Base-by-base conservation (phyloP, 352 stramenopile species). In the Phytopythium boreale region DNA sequence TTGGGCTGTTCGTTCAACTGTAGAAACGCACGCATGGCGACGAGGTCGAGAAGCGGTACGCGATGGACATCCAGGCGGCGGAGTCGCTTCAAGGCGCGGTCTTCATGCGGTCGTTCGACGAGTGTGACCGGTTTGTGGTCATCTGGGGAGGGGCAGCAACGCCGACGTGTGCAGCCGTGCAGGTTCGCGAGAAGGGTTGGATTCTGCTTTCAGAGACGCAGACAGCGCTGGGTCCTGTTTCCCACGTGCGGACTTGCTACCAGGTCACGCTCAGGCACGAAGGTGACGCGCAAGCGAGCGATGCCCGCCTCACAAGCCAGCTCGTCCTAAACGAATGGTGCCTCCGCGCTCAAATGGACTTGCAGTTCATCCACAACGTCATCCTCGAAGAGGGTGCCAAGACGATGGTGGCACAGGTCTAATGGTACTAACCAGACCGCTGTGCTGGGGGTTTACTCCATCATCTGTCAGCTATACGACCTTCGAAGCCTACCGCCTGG, bases 161-260 rank as follows among this genome's bases (percentile, higher is more conserved):
- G 9, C 50, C 22, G 26, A 31, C 1, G 2, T 34, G 34, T 14
- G 6, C 1, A 10, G 34, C 34, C 34, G 34, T 7, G 11, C 34
- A 39, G 50, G 34, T 56, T 14, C 50, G 50, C 50, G 50, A 56
- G 26, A 56, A 56, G 17, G 26, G 24, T 11, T 56, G 50, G 50
- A 20, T 37, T 20, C 24, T 34, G 50, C 14, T 56, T 22, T n/a
- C 7, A 17, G 50, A n/a, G 14, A 9, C 29, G 29, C 17, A 34
- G 50, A 37, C 24, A n/a, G 1, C 22, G 26, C 8, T 22, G 24
- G 14, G 27, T 8, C 11, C 50, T 17, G 17, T 22, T 11, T 56
- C 50, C 8, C 11, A 22, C 26, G 50, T 39, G 26, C 50, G 17
- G 14, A 22, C 26, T 11, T 22, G 24, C 27, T 39, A 2, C 11